These are phyloP conservation scores for Lophiotrema nucula DNA, from an alignment of 495 filamentous ascomycete genomes.

Conservation along the genomic window DNA sequence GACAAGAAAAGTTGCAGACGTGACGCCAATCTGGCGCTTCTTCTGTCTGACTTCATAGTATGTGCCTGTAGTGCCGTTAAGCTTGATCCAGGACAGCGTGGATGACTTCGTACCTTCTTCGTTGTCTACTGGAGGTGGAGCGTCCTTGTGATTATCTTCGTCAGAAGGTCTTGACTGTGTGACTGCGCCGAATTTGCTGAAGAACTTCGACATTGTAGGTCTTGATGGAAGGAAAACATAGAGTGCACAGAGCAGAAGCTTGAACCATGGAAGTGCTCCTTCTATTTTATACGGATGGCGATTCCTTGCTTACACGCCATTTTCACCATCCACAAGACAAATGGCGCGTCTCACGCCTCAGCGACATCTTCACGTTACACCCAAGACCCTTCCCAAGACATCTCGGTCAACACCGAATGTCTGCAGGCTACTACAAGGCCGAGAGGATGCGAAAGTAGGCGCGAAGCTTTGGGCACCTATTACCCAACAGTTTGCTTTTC, in stretches of 20 bases:
- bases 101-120: not conserved
- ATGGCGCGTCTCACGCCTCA: not conserved
- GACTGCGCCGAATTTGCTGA: not conserved
- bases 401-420: no score
- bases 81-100: not conserved
- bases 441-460: no score
- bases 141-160: not conserved
- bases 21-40: slow-evolving; percentile 16
- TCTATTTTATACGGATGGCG: not conserved
- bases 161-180: not conserved
- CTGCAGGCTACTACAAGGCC: no score
- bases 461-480: not conserved
- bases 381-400: not conserved
- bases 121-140: not conserved
- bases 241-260: no score
- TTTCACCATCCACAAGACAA: not conserved
- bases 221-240: no score
- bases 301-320: not conserved
- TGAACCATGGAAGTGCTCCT: not conserved
- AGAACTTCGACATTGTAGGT: not conserved
- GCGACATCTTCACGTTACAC: not conserved
- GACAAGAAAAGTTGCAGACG: slow-evolving; percentile 30
- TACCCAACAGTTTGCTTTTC: not conserved
- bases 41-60: slow-evolving; percentile 4
- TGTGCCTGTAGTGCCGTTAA: not conserved